phyloP scores from a whole-genome alignment of 768 basidiomycete genomes.

The Leccinum incarnatum region DNA sequence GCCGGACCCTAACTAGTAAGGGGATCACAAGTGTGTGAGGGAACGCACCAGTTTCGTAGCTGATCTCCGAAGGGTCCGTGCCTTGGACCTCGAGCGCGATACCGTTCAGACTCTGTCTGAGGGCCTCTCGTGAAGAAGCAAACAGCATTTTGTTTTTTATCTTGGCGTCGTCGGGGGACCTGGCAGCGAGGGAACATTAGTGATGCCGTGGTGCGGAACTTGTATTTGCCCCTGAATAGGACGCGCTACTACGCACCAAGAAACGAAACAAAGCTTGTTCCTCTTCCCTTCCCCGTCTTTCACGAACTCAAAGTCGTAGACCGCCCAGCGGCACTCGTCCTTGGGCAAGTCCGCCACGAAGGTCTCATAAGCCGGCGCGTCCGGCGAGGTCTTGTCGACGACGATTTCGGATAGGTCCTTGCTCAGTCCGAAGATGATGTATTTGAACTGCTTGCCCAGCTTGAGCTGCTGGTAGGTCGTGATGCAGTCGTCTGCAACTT shows the following conservation, averaged over 20 bases:
- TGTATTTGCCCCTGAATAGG: neutral
- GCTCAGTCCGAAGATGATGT: conserved; percentile 78
- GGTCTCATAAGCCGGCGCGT: conserved; percentile 54
- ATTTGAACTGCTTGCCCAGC: conserved; percentile 58
- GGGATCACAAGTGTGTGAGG: neutral
- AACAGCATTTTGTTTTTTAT: conserved; percentile 93
- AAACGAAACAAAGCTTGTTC: conserved; percentile 81
- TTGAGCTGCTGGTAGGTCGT: conserved; percentile 23
- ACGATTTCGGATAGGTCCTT: conserved; percentile 65
- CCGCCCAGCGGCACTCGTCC: conserved; percentile 78
- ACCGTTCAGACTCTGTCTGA: conserved; percentile 72
- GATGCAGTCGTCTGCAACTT: conserved; percentile 52
- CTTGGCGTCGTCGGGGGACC: conserved; percentile 84
- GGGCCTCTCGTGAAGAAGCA: conserved; percentile 81
- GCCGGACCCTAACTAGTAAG: neutral
- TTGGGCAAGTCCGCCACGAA: conserved; percentile 77
- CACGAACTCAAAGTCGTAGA: conserved; percentile 88
- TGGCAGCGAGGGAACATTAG: conserved; percentile 30
- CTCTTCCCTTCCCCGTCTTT: conserved; percentile 56
- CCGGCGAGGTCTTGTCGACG: conserved; percentile 60
- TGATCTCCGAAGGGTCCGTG: conserved; percentile 73
- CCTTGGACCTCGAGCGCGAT: conserved; percentile 83
- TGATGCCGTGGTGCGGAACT: neutral
- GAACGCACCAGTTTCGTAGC: conserved; percentile 64
- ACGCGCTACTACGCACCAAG: conserved; percentile 61